Base-by-base conservation (phyloP, 2,329 filamentous ascomycete genomes). In the Torrubiella hemipterigena region DNA sequence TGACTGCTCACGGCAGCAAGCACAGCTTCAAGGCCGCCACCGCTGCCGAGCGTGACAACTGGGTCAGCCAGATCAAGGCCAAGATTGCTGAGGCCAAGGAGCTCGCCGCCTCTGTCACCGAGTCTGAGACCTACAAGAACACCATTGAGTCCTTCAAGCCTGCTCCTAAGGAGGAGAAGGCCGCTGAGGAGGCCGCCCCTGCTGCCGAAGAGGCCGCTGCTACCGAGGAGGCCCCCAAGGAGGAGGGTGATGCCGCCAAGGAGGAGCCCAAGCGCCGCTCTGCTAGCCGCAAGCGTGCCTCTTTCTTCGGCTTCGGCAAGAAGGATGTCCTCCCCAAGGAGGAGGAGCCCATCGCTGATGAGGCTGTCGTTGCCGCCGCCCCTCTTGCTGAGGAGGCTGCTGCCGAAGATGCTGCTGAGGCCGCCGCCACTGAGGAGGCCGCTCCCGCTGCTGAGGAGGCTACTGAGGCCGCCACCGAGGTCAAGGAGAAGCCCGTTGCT, bases 71-170 rank as follows among this genome's bases (percentile, higher is more conserved):
- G 50, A 58, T 94, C 46, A 86, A 91, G 73, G 63, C 72, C 49
- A 84, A 87, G 68, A 73, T 82, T 32, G 70, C 77, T 31, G 85
- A 93, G 64, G 87, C 85, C 49, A 93, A 91, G 71, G 79, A 80
- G 47, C 65, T 82, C 36, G 79, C 77, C 50, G 67, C 81, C 42
- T 69, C 69, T 34, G 72, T 95, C 46, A 72, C 73, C 41, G 76
- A 78, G 59, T 79, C 77, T 47, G 86, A 94, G 59, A 73, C 74
- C 37, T 98, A 94, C 78, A 95, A 94, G 77, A 68, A 73, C 47
- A 77, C 82, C 42, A 61, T 91, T 14, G 81, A 86, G 63, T 79
- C 77, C 51, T 61, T 73, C 44, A 73, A 73, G 58, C 68, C 67
- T 22, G 50, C 55, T 41, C 48, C 52, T 34, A 55, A 59, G 43